These are phyloP conservation scores for Gaillardinia entomophila DNA, from an alignment of 805 yeast genomes.

Conservation along the genomic window DNA sequence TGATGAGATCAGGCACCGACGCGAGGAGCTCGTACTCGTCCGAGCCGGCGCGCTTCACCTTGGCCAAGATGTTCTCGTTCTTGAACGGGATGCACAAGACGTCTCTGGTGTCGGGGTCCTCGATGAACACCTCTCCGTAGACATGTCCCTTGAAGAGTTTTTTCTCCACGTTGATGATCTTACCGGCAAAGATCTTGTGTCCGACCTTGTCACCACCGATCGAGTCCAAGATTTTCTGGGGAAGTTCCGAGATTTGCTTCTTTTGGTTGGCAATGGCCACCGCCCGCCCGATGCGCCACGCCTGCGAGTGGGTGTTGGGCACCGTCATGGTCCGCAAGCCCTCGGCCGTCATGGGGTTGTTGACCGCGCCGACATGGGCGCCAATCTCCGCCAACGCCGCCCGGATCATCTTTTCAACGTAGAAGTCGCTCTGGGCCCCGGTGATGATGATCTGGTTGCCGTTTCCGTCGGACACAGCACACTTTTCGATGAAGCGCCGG, in stretches of 20 bases:
- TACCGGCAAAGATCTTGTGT: slow-evolving; percentile 30
- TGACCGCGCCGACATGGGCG: slow-evolving; percentile 31
- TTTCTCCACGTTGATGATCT: slow-evolving; percentile 38
- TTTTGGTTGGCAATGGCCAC: slow-evolving; percentile 31
- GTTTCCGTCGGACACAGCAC: slow-evolving; percentile 32
- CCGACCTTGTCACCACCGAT: slow-evolving; percentile 29
- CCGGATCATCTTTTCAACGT: slow-evolving; percentile 33
- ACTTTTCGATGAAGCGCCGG: slow-evolving; percentile 16
- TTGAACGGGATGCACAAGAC: slow-evolving; percentile 37
- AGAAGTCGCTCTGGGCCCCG: slow-evolving; percentile 21
- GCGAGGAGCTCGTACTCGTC: slow-evolving; percentile 23
- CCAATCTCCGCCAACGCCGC: slow-evolving; percentile 41
- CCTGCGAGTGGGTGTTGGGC: slow-evolving; percentile 28
- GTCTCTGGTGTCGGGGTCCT: slow-evolving; percentile 7
- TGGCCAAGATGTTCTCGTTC: slow-evolving; percentile 40
- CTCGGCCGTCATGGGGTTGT: slow-evolving; percentile 22
- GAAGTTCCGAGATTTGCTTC: slow-evolving; percentile 28
- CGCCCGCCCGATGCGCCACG: slow-evolving; percentile 46
- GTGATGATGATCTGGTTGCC: slow-evolving; percentile 32
- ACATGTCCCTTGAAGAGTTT: slow-evolving; percentile 37
- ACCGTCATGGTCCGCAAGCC: slow-evolving; percentile 12
- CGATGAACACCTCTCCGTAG: slow-evolving; percentile 40
- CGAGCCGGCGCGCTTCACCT: slow-evolving; percentile 11
- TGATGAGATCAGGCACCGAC: slow-evolving; percentile 42
- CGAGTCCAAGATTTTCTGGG: slow-evolving; percentile 30